Evolutionary conservation across 805 yeast species (phyloP).

Genomic region (Peterozyma toletana): DNA sequence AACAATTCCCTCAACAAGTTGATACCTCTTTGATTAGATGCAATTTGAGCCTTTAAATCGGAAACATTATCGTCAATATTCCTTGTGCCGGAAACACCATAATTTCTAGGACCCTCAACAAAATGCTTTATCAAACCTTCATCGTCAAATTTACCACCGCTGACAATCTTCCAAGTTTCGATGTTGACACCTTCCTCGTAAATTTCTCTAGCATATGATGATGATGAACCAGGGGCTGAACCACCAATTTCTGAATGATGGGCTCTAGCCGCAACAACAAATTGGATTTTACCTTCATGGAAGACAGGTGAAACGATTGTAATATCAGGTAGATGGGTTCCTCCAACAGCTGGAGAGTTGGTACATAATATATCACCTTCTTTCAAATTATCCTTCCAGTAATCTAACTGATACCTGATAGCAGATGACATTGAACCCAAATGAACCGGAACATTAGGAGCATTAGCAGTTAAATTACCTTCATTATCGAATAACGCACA

Average conservation of each 20-base stretch:
- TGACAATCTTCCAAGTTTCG: constrained; percentile 29
- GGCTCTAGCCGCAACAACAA: constrained; percentile 39
- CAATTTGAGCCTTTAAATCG: constrained; percentile 40
- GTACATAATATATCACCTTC: constrained; percentile 20
- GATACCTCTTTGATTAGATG: constrained; percentile 48
- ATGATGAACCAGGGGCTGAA: constrained; percentile 38
- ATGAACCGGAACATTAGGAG: constrained; percentile 24
- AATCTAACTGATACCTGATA: constrained; percentile 15
- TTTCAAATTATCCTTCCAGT: constrained; percentile 16
- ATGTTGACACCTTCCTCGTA: constrained; percentile 38
- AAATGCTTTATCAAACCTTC: constrained; percentile 29
- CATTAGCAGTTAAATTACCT: constrained; percentile 23
- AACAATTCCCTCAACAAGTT: constrained; percentile 33
- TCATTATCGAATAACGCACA: constrained; percentile 23
- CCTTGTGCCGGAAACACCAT: constrained; percentile 46
- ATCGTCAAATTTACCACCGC: constrained; percentile 31
- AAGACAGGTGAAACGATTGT: constrained; percentile 39
- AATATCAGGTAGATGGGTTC: constrained; percentile 25
- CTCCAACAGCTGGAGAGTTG: constrained; percentile 19
- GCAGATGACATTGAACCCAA: constrained; percentile 22
- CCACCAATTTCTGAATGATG: constrained; percentile 42
- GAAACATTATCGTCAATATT: constrained; percentile 41
- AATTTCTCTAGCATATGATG: constrained; percentile 34
- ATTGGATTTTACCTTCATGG: constrained; percentile 23
- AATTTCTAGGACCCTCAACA: constrained; percentile 34